Evolutionary conservation across 2,329 filamentous ascomycete genomes (phyloP).

Genomic region (Fusarium sterilihyphosum): DNA sequence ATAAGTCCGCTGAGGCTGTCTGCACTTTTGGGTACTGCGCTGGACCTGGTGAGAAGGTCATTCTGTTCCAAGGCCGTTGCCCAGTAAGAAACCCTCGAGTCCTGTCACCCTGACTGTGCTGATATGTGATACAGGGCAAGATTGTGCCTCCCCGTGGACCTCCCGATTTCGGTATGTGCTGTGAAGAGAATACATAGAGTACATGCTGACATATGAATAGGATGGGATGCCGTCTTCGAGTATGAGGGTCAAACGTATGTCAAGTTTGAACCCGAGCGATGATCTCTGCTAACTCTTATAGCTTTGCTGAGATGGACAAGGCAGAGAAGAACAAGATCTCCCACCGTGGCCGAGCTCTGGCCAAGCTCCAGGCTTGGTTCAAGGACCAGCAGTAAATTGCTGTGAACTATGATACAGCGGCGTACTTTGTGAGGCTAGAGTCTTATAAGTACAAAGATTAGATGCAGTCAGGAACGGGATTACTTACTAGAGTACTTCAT

Average conservation of each 20-base stretch:
- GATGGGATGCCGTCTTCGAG: constrained; percentile 97
- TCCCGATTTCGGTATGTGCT: constrained; percentile 75
- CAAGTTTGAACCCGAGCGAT: neutral
- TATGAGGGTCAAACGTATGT: constrained; percentile 83
- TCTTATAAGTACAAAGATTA: constrained; percentile 3
- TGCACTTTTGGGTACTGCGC: constrained; percentile 95
- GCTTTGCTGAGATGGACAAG: constrained; percentile 94
- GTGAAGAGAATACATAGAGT: neutral
- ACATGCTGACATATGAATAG: constrained; percentile 55
- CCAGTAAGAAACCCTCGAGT: constrained; percentile 61
- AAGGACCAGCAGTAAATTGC: constrained; percentile 51
- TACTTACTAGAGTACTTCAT: constrained; percentile 79
- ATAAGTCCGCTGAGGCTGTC: constrained; percentile 92
- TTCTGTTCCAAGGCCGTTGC: constrained; percentile 92
- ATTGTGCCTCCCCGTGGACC: constrained; percentile 88
- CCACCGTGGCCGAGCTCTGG: constrained; percentile 86
- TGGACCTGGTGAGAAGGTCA: constrained; percentile 83
- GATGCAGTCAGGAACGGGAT: neutral
- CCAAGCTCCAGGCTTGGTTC: constrained; percentile 87
- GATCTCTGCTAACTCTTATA: constrained; percentile 45
- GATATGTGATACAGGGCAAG: constrained; percentile 62
- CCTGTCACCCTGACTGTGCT: neutral
- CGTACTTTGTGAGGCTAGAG: constrained; percentile 33
- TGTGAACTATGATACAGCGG: neutral
- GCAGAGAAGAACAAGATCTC: constrained; percentile 89